Evolutionary conservation across 2,329 filamentous ascomycete species (phyloP).

Genomic region (Beauveria rudraprayagi): DNA sequence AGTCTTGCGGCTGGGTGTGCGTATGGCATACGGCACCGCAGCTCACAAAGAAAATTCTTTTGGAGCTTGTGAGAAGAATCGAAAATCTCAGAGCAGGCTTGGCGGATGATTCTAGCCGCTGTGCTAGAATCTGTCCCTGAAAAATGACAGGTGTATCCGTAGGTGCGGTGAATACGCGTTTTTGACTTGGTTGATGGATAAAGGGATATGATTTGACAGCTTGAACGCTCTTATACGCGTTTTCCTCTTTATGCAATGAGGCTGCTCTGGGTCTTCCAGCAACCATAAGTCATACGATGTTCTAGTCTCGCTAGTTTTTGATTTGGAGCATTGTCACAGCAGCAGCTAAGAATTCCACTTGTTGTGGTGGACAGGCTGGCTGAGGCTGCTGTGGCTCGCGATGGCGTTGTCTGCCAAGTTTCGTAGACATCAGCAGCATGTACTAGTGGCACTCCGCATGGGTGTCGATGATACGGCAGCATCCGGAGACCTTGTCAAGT

Average conservation of each 20-base stretch:
- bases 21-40: not conserved
- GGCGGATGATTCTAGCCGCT: not conserved
- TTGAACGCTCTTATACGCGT: not conserved
- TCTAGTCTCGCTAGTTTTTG: no score
- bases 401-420: not conserved
- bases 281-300: no score
- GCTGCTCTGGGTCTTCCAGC: no score
- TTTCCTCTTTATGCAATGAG: no score
- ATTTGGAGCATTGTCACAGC: no score
- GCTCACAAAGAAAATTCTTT: not conserved
- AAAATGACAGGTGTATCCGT: not conserved
- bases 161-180: not conserved
- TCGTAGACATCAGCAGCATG: not conserved
- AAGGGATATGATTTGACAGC: not conserved
- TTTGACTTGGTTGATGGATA: not conserved
- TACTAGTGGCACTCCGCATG: slow-evolving; percentile 20
- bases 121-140: not conserved
- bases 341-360: not conserved
- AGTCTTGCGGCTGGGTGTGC: not conserved
- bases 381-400: not conserved
- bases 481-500: slow-evolving; percentile 18
- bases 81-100: not conserved
- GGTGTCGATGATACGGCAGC: slow-evolving; percentile 27
- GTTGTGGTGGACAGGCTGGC: not conserved
- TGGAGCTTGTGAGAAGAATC: not conserved